Percentiles rank a stretch among this genome's conserved stretches.
Evolutionary conservation across 345 rosid species (phyloP).

Genomic region (Pseudoturritis turrita): DNA sequence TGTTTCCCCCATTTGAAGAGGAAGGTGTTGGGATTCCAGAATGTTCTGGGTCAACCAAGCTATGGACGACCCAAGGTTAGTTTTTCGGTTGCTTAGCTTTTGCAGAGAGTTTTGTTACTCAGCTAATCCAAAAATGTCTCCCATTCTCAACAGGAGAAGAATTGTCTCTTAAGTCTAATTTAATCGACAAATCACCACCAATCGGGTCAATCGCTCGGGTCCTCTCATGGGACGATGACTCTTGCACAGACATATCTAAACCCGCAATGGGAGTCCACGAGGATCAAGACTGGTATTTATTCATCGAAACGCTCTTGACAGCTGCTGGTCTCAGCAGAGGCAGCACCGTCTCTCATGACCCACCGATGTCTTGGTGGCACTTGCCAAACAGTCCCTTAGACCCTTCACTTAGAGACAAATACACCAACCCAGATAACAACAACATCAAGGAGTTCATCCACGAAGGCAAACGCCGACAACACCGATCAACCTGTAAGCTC

Average conservation of each 20-base stretch:
- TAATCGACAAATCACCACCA: slow-evolving; percentile 82
- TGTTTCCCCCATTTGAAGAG: slow-evolving; percentile 74
- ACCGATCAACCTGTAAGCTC: slow-evolving; percentile 61
- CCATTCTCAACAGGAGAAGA: slow-evolving; percentile 43
- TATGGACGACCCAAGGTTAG: slow-evolving; percentile 38
- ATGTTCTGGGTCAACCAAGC: slow-evolving; percentile 41
- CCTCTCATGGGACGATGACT: slow-evolving; percentile 52
- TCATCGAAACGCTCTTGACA: slow-evolving; percentile 49
- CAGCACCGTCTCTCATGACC: slow-evolving; percentile 24
- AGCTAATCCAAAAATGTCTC: slow-evolving; percentile 53
- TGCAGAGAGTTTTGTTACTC: slow-evolving; percentile 2
- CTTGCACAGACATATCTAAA: slow-evolving; percentile 37
- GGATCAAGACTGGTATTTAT: slow-evolving; percentile 54
- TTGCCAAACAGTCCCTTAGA: slow-evolving; percentile 70
- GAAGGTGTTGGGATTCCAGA: slow-evolving; percentile 45
- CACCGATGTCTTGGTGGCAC: slow-evolving; percentile 49
- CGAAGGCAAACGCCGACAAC: slow-evolving; percentile 71
- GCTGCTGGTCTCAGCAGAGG: slow-evolving; percentile 57
- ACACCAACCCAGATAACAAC: slow-evolving; percentile 35
- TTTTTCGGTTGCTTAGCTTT: slow-evolving; percentile 2
- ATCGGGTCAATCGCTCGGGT: slow-evolving; percentile 62
- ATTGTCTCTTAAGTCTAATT: slow-evolving; percentile 49
- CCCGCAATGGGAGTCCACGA: slow-evolving; percentile 40
- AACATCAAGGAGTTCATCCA: slow-evolving; percentile 36
- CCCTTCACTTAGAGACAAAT: slow-evolving; percentile 61